A percentile compares a stretch with the other conserved stretches of the same genome.
These are phyloP conservation scores for Penicillium vulpinum DNA, from an alignment of 2,329 filamentous ascomycete species.

Conservation along the genomic window DNA sequence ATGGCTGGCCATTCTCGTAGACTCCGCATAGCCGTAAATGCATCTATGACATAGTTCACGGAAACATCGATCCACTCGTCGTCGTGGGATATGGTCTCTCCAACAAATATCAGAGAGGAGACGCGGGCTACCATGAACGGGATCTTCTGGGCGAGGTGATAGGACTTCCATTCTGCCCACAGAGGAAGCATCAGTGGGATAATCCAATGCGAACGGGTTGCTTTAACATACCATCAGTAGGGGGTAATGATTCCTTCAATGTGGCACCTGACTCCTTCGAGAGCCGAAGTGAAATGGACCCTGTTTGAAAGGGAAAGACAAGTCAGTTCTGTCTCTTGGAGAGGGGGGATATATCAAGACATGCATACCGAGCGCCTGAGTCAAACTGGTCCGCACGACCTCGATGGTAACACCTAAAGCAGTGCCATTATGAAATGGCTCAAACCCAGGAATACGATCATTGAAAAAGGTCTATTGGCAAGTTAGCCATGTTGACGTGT, in stretches of 20 bases:
- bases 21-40: constrained; percentile 32
- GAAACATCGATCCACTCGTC: constrained; percentile 30
- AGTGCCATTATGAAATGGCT: constrained; percentile 26
- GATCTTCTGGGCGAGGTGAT: constrained; percentile 55
- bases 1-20: constrained; percentile 47
- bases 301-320: constrained; percentile 9
- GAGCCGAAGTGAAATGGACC: constrained; percentile 27
- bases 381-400: constrained; percentile 33
- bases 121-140: constrained; percentile 55
- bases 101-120: constrained; percentile 44
- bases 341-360: background rate
- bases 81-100: constrained; percentile 23
- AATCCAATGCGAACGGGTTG: background rate
- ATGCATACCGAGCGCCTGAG: constrained; percentile 31
- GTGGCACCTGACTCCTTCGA: constrained; percentile 28
- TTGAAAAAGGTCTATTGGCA: constrained; percentile 29
- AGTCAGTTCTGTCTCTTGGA: background rate
- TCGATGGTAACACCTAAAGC: constrained; percentile 19
- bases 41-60: constrained; percentile 26
- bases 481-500: constrained; percentile 3
- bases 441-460: constrained; percentile 32
- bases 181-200: constrained; percentile 10
- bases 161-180: constrained; percentile 53
- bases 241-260: constrained; percentile 25
- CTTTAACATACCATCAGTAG: constrained; percentile 25